Percentiles rank a stretch among this genome's conserved stretches.
These are phyloP conservation scores for Linnemannia elongata DNA, from an alignment of 192 early-diverging fungal genomes.

Conservation along the genomic window DNA sequence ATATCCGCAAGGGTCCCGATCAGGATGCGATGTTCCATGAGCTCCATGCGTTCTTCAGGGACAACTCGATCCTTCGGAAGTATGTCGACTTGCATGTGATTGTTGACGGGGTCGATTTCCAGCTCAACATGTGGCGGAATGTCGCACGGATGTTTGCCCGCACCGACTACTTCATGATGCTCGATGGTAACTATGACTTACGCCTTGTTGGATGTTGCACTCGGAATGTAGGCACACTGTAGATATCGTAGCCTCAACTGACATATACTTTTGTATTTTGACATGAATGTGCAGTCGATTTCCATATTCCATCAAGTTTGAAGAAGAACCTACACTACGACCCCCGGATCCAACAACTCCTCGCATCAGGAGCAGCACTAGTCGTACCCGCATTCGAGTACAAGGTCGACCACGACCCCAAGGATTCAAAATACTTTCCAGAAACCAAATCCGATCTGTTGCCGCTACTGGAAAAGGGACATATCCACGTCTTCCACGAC, in stretches of 20 bases:
- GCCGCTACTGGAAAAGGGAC: conserved; percentile 57
- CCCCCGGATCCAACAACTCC: conserved; percentile 56
- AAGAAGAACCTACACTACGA: conserved; percentile 57
- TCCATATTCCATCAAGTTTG: conserved; percentile 68
- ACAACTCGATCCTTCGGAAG: conserved; percentile 60
- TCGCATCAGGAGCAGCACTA: conserved; percentile 63
- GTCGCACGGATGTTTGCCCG: conserved; percentile 74
- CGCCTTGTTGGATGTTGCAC: background rate
- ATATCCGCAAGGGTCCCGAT: conserved; percentile 62
- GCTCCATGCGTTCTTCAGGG: conserved; percentile 60
- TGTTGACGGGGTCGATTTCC: conserved; percentile 69
- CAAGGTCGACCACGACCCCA: conserved; percentile 62
- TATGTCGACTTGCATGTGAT: conserved; percentile 73
- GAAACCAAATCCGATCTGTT: conserved; percentile 61
- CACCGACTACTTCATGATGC: conserved; percentile 72
- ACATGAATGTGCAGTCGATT: conserved; percentile 55
- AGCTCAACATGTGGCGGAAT: conserved; percentile 77
- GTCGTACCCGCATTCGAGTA: conserved; percentile 75
- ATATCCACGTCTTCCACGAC: conserved; percentile 71
- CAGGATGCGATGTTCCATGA: conserved; percentile 61
- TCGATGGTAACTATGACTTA: conserved; percentile 58
- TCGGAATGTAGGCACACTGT: background rate
- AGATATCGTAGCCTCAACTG: background rate
- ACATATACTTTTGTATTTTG: background rate
- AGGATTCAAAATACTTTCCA: conserved; percentile 65